A percentile compares a stretch with the other conserved stretches of the same genome.
These are phyloP conservation scores for Tilletia indica DNA, from an alignment of 1,284 basidiomycete species.

Conservation along the genomic window DNA sequence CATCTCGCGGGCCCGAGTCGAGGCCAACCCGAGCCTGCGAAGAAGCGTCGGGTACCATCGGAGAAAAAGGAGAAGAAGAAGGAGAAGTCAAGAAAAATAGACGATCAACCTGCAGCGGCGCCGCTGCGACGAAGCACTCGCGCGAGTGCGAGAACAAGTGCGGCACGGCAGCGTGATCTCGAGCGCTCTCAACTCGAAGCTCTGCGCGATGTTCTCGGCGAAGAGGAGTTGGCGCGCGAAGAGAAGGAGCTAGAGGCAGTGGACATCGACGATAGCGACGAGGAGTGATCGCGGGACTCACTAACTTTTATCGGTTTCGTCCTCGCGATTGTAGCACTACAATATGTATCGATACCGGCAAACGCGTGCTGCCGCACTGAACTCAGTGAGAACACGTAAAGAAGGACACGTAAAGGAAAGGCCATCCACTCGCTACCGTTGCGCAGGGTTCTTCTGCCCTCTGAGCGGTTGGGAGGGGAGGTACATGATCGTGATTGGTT, in stretches of 20 bases:
- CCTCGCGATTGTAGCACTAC: no score
- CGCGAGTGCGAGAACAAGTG: background rate
- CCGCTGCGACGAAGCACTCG: constrained; percentile 6
- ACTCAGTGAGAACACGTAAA: no score
- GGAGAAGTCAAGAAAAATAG: constrained; percentile 16
- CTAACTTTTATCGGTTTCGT: no score
- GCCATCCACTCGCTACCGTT: no score
- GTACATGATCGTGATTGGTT: no score
- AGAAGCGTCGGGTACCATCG: background rate
- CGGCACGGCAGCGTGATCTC: background rate
- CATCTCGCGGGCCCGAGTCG: no score
- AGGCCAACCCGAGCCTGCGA: no score
- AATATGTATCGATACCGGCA: no score
- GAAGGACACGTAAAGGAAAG: no score
- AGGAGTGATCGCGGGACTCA: background rate
- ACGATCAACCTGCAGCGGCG: background rate
- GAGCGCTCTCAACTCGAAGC: background rate
- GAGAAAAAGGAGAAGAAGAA: constrained; percentile 3
- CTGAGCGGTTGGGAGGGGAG: no score
- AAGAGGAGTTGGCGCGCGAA: constrained; percentile 4
- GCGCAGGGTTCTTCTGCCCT: no score
- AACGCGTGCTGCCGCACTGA: no score
- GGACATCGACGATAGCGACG: constrained; percentile 3
- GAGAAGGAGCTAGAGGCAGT: background rate
- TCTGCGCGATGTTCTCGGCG: constrained; percentile 10